Conservation (phyloP, 2,329 filamentous ascomycete genomes). For the Talaromyces sp. region DNA sequence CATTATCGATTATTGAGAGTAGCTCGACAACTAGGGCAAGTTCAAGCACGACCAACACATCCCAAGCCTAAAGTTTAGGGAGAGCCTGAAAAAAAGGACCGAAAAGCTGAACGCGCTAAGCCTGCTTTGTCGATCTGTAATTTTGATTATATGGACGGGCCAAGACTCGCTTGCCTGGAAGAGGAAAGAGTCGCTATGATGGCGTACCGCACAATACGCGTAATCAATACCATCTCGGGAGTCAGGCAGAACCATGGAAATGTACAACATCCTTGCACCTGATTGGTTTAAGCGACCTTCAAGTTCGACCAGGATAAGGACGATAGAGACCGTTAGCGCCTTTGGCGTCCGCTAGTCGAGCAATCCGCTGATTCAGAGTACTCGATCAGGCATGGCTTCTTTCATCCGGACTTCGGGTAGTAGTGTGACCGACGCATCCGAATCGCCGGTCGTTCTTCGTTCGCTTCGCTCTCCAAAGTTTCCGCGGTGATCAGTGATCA, state of each 20-base stretch:
- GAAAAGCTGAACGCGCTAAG: neutral
- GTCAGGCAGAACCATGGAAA: neutral
- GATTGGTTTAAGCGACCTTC: neutral
- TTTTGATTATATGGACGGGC: neutral
- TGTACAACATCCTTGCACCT: neutral
- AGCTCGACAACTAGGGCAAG: neutral
- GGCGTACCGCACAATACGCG: neutral
- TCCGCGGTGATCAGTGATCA: neutral
- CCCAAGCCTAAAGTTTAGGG: neutral
- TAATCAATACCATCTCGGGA: neutral
- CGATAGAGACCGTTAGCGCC: neutral
- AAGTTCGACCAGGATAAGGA: neutral
- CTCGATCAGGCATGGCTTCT: neutral
- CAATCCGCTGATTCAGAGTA: neutral
- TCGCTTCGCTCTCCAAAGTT: neutral
- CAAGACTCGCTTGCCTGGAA: neutral
- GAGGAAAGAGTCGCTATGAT: neutral
- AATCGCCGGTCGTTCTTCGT: neutral
- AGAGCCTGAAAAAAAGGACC: neutral
- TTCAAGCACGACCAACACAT: neutral
- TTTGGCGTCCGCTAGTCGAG: neutral
- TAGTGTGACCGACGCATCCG: neutral
- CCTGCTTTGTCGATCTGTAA: constrained; percentile 16
- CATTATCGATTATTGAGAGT: neutral
- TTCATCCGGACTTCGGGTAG: constrained; percentile 1